These are phyloP conservation scores for Parathielavia appendiculata DNA, from an alignment of 495 filamentous ascomycete species.

Conservation along the genomic window DNA sequence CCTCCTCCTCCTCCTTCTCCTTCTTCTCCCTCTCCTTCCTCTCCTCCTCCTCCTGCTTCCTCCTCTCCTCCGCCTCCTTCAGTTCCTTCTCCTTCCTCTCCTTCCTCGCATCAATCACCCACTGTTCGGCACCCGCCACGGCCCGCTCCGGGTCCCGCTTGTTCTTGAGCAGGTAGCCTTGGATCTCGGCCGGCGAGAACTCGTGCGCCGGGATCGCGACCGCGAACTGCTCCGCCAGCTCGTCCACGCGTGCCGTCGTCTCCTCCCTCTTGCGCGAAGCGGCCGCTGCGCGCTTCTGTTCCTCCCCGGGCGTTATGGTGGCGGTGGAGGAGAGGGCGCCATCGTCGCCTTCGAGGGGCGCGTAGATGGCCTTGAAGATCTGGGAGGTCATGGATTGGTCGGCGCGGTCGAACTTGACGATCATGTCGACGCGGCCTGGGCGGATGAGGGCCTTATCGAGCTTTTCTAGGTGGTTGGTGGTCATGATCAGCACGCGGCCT, in stretches of 20 bases:
- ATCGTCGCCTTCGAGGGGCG: slow-evolving; percentile 43
- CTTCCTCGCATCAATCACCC: slow-evolving; percentile 53
- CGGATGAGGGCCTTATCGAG: slow-evolving; percentile 72
- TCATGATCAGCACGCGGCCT: slow-evolving; percentile 78
- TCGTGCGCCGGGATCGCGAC: slow-evolving; percentile 54
- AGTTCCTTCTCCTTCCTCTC: slow-evolving; percentile 54
- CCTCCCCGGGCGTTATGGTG: slow-evolving; percentile 26
- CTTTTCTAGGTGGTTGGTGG: slow-evolving; percentile 72
- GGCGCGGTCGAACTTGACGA: slow-evolving; percentile 57
- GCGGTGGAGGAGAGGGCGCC: slow-evolving; percentile 12
- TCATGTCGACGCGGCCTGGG: slow-evolving; percentile 73
- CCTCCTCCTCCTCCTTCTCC: slow-evolving; percentile 26
- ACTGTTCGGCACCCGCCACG: slow-evolving; percentile 51
- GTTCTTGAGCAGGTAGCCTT: slow-evolving; percentile 67
- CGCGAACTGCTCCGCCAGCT: slow-evolving; percentile 55
- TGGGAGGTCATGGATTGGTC: slow-evolving; percentile 40
- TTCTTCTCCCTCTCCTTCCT: slow-evolving; percentile 34
- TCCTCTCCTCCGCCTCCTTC: slow-evolving; percentile 42
- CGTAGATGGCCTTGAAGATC: slow-evolving; percentile 48
- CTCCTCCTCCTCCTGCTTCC: slow-evolving; percentile 35
- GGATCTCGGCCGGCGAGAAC: slow-evolving; percentile 73
- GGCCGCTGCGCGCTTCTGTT: slow-evolving; percentile 29
- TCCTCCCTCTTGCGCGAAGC: slow-evolving; percentile 33
- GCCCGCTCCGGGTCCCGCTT: slow-evolving; percentile 58
- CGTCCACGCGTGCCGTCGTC: slow-evolving; percentile 31